A percentile compares a stretch with the other conserved stretches of the same genome.
Evolutionary conservation across 768 basidiomycete species (phyloP).

Genomic region (Mycena pura): DNA sequence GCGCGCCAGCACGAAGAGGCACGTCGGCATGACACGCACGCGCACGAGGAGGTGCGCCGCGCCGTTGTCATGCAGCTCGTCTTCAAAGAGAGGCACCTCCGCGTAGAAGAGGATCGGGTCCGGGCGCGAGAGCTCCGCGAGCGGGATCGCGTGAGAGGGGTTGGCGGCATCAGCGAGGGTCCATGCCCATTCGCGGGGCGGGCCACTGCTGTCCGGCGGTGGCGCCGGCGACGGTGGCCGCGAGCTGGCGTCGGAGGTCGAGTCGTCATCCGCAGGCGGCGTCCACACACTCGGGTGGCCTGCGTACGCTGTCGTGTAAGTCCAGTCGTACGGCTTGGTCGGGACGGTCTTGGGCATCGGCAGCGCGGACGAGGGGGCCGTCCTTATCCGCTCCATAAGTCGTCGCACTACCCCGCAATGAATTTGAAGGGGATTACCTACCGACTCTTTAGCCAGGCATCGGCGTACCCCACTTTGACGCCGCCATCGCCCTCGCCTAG

Average conservation of each 20-base stretch:
- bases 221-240: conserved; percentile 9
- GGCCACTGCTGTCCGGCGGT: not conserved
- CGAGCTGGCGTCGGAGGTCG: conserved; percentile 16
- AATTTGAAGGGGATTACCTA: conserved; percentile 43
- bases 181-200: conserved; percentile 46
- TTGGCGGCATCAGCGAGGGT: conserved; percentile 62
- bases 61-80: conserved; percentile 97
- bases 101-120: conserved; percentile 99
- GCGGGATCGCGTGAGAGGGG: conserved; percentile 71
- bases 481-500: conserved; percentile 85
- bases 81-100: conserved; percentile 93
- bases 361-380: conserved; percentile 65
- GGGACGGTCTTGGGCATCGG: conserved; percentile 74
- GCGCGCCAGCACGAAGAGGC: conserved; percentile 87
- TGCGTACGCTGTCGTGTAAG: conserved; percentile 88
- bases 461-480: conserved; percentile 94
- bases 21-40: conserved; percentile 98
- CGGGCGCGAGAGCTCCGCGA: conserved; percentile 82
- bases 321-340: conserved; percentile 97
- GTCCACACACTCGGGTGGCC: conserved; percentile 54
- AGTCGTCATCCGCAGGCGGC: conserved; percentile 6
- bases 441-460: conserved; percentile 93
- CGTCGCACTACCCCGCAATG: no score
- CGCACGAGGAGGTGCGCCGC: conserved; percentile 83
- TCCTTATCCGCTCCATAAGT: no score